Evolutionary conservation across 495 filamentous ascomycete genomes (phyloP).

Genomic region (Neohortaea acidophila): DNA sequence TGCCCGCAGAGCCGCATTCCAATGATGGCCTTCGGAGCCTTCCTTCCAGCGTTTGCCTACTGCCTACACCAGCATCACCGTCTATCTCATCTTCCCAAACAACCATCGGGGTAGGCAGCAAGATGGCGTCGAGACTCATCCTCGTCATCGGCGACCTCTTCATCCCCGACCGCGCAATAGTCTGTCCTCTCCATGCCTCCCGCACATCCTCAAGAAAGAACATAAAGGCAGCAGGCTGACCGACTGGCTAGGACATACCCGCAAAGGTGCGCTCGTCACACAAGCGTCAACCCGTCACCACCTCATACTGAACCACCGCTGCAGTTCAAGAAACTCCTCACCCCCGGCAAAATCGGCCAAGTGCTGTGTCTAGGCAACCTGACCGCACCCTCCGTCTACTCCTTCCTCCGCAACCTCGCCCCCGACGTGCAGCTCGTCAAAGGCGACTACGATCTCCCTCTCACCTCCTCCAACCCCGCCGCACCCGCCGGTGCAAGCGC

Average conservation of each 20-base stretch:
- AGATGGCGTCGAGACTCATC: slow-evolving; percentile 67
- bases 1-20: too few relatives aligned
- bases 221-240: slow-evolving; percentile 17
- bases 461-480: slow-evolving; percentile 1
- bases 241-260: slow-evolving; percentile 56
- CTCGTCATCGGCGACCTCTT: slow-evolving; percentile 93
- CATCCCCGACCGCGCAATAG: slow-evolving; percentile 88
- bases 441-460: slow-evolving; percentile 68
- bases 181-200: slow-evolving; percentile 27
- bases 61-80: too few relatives aligned
- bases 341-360: slow-evolving; percentile 94
- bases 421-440: slow-evolving; percentile 93
- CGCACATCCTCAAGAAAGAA: neutral
- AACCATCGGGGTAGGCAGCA: too few relatives aligned
- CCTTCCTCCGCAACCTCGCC: slow-evolving; percentile 80
- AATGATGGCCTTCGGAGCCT: too few relatives aligned
- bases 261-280: slow-evolving; percentile 48
- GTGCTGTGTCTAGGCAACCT: slow-evolving; percentile 95
- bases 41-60: neutral
- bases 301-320: slow-evolving; percentile 1
- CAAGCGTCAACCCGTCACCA: slow-evolving; percentile 3
- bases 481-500: neutral
- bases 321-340: slow-evolving; percentile 96
- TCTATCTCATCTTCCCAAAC: too few relatives aligned
- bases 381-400: slow-evolving; percentile 84